Conservation (phyloP, 306 rosid genomes). For the Notholithocarpus densiflorus region DNA sequence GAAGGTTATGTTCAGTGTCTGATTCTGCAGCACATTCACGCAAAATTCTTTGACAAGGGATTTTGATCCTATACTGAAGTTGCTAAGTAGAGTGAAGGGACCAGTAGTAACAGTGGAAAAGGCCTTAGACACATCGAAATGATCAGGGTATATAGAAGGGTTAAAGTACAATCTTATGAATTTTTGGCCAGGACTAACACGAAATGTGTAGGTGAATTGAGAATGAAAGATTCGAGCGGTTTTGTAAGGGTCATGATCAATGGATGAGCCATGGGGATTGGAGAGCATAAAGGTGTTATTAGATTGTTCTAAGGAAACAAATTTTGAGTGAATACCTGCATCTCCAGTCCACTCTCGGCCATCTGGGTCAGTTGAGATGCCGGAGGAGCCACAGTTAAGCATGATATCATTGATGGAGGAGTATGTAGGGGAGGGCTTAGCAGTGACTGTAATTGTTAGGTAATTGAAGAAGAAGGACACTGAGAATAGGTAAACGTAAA, state of each 20-base stretch:
- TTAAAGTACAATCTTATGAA: background rate
- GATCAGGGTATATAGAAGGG: background rate
- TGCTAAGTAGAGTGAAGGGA: background rate
- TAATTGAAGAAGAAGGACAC: background rate
- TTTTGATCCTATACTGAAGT: background rate
- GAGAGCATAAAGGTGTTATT: background rate
- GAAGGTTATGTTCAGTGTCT: background rate
- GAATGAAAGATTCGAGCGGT: background rate
- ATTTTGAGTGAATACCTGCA: background rate
- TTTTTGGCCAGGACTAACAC: background rate
- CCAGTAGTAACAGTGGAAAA: background rate
- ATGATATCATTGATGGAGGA: background rate
- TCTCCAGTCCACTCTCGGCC: background rate
- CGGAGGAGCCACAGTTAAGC: background rate
- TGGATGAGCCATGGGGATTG: background rate
- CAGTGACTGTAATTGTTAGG: background rate
- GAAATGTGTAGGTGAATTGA: background rate
- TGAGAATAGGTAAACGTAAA: background rate
- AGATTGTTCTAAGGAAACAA: background rate
- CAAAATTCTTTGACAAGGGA: background rate
- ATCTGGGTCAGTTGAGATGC: background rate
- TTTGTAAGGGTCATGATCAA: background rate
- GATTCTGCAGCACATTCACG: background rate
- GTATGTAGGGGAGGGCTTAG: background rate
- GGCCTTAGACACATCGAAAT: background rate